Conservation (phyloP, 306 rosid species). For the Bauhinia variegata region DNA sequence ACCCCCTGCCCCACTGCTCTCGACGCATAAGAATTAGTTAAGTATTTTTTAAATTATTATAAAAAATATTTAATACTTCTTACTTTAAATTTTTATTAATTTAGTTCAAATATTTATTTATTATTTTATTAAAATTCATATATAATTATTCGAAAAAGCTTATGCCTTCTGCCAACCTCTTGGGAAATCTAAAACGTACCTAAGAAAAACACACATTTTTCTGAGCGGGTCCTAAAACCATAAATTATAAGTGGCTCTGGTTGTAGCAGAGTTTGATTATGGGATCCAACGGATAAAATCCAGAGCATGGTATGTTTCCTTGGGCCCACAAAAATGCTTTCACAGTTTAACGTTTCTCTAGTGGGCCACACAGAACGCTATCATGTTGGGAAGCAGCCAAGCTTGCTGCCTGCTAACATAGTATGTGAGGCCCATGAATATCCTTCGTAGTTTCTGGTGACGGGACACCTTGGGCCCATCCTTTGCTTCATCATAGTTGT, state of each 20-base stretch:
- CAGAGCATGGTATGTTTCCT: not conserved
- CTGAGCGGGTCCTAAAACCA: no score
- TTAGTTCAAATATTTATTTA: no score
- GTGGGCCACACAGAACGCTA: slow-evolving; percentile 27
- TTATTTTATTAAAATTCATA: no score
- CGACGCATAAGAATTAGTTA: no score
- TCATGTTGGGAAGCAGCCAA: slow-evolving; percentile 35
- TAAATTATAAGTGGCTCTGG: not conserved
- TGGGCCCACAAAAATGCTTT: not conserved
- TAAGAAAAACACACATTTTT: no score
- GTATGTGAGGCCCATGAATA: slow-evolving; percentile 33
- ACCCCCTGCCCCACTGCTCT: not conserved
- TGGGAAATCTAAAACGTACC: no score
- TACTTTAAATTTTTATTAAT: no score
- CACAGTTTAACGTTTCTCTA: slow-evolving; percentile 22
- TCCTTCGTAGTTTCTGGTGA: slow-evolving; percentile 13
- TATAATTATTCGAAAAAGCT: no score
- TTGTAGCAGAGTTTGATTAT: not conserved
- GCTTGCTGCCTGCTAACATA: slow-evolving; percentile 15
- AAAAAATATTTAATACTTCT: no score
- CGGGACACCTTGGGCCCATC: not conserved
- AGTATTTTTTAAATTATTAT: no score
- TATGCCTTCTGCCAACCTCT: no score
- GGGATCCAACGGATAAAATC: not conserved
- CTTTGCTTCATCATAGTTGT: not conserved